Evolutionary conservation across 345 rosid genomes (phyloP), one percentile per base, ranked within the genome.

Genomic region (Eucalyptus virginea): DNA sequence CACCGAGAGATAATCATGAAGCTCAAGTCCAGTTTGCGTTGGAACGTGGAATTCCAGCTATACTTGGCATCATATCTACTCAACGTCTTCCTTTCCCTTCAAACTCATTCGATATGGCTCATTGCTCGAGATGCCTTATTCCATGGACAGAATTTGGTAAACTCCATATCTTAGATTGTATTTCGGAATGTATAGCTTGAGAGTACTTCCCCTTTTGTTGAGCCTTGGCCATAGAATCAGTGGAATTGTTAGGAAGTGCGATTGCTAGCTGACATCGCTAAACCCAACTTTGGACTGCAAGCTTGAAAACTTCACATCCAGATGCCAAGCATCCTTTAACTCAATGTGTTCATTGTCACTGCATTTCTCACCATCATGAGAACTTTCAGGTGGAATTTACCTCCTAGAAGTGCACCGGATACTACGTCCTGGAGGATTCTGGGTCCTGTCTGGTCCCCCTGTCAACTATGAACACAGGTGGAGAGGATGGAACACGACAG

Each of bases 91-190:
- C 99, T 52, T 98, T 97, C 94, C 99, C 99, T 52, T 98, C 99
- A n/a, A 95, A 93, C 89, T 95, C 99, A 54, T 98, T 98, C 87
- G 99, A 98, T 92, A 96, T 98, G 98, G 99, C 99, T 92, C 99
- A 98, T 93, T 98, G 99, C 95, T 98, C 99, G n/a, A 95, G 99
- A 94, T 97, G 99, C 94, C 99, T 98, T 90, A 98, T 98, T 88
- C 99, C 99, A 26, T 98, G 99, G 99, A 96, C 99, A 50, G 99
- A 98, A 95, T 98, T 96, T 6, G 99, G 99, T 98, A 93, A 23
- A 32, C 83, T 77, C 83, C 83, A 77, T 40, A 40, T 77, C 45
- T 21, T 19, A 72, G 83, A 72, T 72, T 72, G 83, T 23, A 19
- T 21, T 37, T 37, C 16, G 26, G 45, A 72, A 10, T 72, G 28